Evolutionary conservation across 768 basidiomycete species (phyloP), one percentile per base, ranked within the genome.

Genomic region (Leccinum pellstonianum): DNA sequence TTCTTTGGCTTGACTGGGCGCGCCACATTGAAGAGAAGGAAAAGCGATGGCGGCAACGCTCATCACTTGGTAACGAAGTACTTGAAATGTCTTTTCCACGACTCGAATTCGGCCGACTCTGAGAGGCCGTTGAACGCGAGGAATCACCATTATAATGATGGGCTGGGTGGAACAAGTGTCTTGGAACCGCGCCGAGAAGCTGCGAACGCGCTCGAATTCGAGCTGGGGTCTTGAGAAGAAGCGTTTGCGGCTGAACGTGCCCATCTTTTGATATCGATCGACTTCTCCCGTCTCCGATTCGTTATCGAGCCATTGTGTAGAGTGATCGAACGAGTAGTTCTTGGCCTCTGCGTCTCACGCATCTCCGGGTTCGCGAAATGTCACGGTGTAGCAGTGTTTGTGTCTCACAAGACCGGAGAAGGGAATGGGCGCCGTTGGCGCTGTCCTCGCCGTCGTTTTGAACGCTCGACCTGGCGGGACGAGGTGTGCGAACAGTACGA

Each of bases 401-500:
- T 68, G 69, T 6, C 66, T 61, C 7, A 64, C 59, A 3, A 62
- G 62, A 25, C 62, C 60, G 17, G 17, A 27, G 74, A 48, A 70
- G 70, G n/a, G 78, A 75, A n/a, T 64, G 68, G 41, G 69, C 70
- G 23, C 70, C 76, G n/a, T 70, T 62, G 19, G 58, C 27, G 35
- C 70, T 60, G 31, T 64, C 65, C 25, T 68, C 66, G 5, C 66
- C 64, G 35, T 68, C 60, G n/a, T 63, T 62, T 48, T 53, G 58
- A 47, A 48, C 56, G 10, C 41, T 58, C 43, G 54, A 56, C 50
- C 62, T 64, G 29, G 63, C 25, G 37, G 63, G 11, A 50, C 70
- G 68, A 53, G 64, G 60, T 17, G 66, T 56, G 23, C 80, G 78
- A 52, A 79, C 75, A 53, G 73, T 77, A 25, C 79, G 80, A 53